These are phyloP conservation scores for Trichoderma breve DNA, from an alignment of 2,329 filamentous ascomycete genomes.

Conservation along the genomic window DNA sequence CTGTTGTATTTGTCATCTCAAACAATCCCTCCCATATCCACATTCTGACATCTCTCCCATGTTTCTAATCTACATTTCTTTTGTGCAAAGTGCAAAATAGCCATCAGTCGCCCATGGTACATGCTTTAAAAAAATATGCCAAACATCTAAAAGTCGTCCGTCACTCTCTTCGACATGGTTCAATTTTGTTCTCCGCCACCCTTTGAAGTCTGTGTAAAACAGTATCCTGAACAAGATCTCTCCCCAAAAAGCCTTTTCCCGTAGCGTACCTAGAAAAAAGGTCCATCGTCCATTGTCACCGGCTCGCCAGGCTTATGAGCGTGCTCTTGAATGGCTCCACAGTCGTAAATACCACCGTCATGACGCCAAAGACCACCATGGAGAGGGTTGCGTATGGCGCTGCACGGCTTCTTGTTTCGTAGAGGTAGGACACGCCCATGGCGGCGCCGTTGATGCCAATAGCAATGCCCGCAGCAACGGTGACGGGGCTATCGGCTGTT, in stretches of 20 bases:
- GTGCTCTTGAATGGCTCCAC: constrained; percentile 44
- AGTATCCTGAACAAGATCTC: constrained; percentile 4
- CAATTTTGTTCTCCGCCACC: too few species aligned
- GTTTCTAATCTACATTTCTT: background rate
- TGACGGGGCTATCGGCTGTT: constrained; percentile 33
- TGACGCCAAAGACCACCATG: constrained; percentile 57
- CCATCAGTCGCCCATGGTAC: background rate
- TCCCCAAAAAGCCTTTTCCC: background rate
- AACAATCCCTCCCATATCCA: background rate
- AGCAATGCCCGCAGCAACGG: constrained; percentile 50
- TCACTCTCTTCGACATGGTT: background rate
- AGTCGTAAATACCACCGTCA: constrained; percentile 54
- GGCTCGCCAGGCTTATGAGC: constrained; percentile 35
- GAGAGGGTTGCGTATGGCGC: constrained; percentile 56
- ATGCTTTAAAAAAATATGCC: background rate
- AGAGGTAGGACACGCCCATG: constrained; percentile 58
- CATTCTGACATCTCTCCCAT: background rate
- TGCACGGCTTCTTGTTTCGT: constrained; percentile 51
- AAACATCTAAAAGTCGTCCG: background rate
- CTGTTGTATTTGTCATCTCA: background rate
- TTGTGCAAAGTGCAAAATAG: background rate
- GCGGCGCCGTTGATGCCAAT: constrained; percentile 59
- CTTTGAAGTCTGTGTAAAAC: background rate
- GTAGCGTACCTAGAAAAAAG: background rate
- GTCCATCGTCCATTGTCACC: background rate